Evolutionary conservation across 371 early-diverging fungal genomes (phyloP).

Genomic region (Saksenaea vasiformis): DNA sequence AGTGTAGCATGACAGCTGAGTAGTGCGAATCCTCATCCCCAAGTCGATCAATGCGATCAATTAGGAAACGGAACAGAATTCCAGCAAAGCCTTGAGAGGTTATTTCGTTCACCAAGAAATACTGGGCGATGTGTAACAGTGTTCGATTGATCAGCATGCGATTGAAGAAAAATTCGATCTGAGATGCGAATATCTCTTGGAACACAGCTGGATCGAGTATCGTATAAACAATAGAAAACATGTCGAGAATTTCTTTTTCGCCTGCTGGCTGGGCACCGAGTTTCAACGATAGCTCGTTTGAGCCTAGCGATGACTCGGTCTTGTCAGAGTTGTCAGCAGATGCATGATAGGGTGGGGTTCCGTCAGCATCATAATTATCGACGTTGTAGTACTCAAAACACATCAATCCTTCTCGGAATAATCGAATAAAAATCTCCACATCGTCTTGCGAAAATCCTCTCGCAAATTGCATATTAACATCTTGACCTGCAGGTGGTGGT

Average conservation of each 20-base stretch:
- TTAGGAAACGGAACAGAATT: constrained; percentile 75
- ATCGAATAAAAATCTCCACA: constrained; percentile 61
- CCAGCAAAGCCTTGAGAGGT: constrained; percentile 82
- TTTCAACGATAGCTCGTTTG: constrained; percentile 30
- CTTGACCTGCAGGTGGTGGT: constrained; percentile 47
- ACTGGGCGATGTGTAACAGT: constrained; percentile 86
- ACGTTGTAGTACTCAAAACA: constrained; percentile 88
- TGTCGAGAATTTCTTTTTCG: constrained; percentile 91
- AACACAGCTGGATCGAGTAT: constrained; percentile 89
- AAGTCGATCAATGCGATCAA: constrained; percentile 82
- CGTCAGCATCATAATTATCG: constrained; percentile 68
- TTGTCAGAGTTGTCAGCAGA: constrained; percentile 15
- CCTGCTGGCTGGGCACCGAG: constrained; percentile 64
- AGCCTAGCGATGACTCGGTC: constrained; percentile 37
- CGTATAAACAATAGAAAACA: constrained; percentile 88
- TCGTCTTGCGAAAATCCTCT: constrained; percentile 76
- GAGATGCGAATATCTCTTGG: constrained; percentile 92
- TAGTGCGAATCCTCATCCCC: constrained; percentile 77
- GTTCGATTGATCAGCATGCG: constrained; percentile 80
- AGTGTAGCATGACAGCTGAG: constrained; percentile 82
- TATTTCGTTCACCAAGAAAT: constrained; percentile 81
- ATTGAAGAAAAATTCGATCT: constrained; percentile 87
- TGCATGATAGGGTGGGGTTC: constrained; percentile 32
- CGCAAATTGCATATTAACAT: constrained; percentile 47
- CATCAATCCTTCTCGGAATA: constrained; percentile 85